Percentiles rank a stretch among this genome's conserved stretches.
Evolutionary conservation across 2,329 filamentous ascomycete species (phyloP).

Genomic region (Colletotrichum lindemuthianum): DNA sequence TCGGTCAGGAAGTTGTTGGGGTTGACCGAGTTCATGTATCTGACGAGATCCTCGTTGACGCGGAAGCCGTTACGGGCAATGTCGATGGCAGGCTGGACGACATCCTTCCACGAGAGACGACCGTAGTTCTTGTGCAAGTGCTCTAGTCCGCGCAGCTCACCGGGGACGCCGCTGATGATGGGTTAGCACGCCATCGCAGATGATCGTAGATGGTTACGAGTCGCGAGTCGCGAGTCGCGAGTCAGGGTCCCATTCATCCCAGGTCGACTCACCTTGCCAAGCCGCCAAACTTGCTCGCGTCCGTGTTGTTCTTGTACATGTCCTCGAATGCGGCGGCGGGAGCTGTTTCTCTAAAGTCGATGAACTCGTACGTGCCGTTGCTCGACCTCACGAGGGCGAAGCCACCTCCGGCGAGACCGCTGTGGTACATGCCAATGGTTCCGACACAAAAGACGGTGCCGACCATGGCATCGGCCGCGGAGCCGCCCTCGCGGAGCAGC

Average conservation of each 20-base stretch:
- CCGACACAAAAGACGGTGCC: slow-evolving; percentile 73
- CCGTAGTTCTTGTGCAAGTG: slow-evolving; percentile 77
- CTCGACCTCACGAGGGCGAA: slow-evolving; percentile 77
- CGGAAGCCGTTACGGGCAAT: slow-evolving; percentile 78
- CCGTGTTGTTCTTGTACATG: slow-evolving; percentile 80
- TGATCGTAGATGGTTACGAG: too few relatives aligned
- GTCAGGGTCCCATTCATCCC: too few relatives aligned
- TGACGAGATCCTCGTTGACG: slow-evolving; percentile 76
- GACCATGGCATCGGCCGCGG: slow-evolving; percentile 73
- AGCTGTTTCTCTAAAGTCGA: slow-evolving; percentile 88
- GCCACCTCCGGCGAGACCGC: slow-evolving; percentile 80
- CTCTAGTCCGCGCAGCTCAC: slow-evolving; percentile 78
- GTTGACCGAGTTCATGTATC: slow-evolving; percentile 68
- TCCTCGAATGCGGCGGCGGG: slow-evolving; percentile 81
- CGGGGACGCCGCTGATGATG: slow-evolving; percentile 66
- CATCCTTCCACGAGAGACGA: slow-evolving; percentile 69
- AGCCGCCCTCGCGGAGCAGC: slow-evolving; percentile 68
- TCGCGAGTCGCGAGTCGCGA: too few relatives aligned
- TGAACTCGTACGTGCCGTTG: slow-evolving; percentile 77
- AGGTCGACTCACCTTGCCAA: slow-evolving; percentile 71
- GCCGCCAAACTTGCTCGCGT: slow-evolving; percentile 73
- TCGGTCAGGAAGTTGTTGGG: slow-evolving; percentile 71
- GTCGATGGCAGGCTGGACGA: slow-evolving; percentile 76
- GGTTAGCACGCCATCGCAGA: slow-evolving; percentile 20
- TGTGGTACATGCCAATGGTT: slow-evolving; percentile 72